Percentiles rank a stretch among this genome's conserved stretches.
These are phyloP conservation scores for Delphinella strobiligena DNA, from an alignment of 2,329 filamentous ascomycete genomes.

Conservation along the genomic window DNA sequence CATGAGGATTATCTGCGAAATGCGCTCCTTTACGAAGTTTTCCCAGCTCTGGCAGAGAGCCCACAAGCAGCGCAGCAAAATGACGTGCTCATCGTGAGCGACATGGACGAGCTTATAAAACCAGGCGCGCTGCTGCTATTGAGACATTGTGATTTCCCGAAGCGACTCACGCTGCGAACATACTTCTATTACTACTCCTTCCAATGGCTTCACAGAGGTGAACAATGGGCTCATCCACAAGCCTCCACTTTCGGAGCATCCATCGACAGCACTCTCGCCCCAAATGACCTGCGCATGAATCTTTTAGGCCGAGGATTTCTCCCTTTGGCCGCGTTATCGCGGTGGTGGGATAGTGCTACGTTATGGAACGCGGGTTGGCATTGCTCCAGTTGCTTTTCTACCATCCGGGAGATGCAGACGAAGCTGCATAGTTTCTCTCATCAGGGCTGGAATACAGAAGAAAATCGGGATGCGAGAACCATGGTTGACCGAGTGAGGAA, in stretches of 20 bases:
- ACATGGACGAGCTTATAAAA: conserved; percentile 7
- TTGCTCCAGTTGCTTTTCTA: conserved; percentile 50
- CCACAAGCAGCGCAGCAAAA: conserved; percentile 25
- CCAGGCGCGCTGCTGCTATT: conserved; percentile 7
- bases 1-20: conserved; percentile 9
- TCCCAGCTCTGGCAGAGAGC: conserved; percentile 34
- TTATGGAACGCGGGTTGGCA: conserved; percentile 47
- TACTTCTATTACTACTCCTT: conserved; percentile 10
- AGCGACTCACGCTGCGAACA: conserved; percentile 4
- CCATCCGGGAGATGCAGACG: conserved; percentile 41
- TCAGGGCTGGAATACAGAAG: conserved; percentile 37
- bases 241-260: conserved; percentile 46
- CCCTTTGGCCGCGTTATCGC: conserved; percentile 6
- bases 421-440: conserved; percentile 49
- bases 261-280: conserved; percentile 38
- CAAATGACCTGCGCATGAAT: conserved; percentile 41
- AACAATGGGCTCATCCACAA: conserved; percentile 47
- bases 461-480: conserved; percentile 34
- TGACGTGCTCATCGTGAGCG: conserved; percentile 8
- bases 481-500: conserved; percentile 41
- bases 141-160: conserved; percentile 5
- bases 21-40: conserved; percentile 32
- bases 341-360: conserved; percentile 29
- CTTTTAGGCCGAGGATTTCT: conserved; percentile 28
- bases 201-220: conserved; percentile 12